A percentile compares a stretch with the other conserved stretches of the same genome.
Conservation (phyloP, 2,329 filamentous ascomycete genomes). For the Colletotrichum sansevieriae region DNA sequence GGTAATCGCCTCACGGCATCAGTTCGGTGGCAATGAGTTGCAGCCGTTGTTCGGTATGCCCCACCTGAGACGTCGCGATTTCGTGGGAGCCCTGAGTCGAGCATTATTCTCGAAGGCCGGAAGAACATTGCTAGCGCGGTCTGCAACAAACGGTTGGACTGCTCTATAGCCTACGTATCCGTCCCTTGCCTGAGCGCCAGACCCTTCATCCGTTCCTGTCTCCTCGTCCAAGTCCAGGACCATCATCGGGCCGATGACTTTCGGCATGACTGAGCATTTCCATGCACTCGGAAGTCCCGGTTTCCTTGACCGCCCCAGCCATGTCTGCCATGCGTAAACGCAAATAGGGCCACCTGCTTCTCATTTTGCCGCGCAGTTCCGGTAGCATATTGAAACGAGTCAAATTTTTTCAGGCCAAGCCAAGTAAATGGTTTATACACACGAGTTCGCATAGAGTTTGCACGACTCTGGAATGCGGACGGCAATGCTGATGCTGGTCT, state of each 20-base stretch:
- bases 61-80: background rate
- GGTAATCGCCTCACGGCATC: slow-evolving; percentile 29
- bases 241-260: slow-evolving; percentile 17
- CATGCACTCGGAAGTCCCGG: slow-evolving; percentile 20
- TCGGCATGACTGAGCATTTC: slow-evolving; percentile 20
- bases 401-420: slow-evolving; percentile 38
- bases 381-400: slow-evolving; percentile 26
- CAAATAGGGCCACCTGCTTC: slow-evolving; percentile 20
- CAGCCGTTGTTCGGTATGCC: background rate
- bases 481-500: slow-evolving; percentile 30
- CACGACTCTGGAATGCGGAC: slow-evolving; percentile 4
- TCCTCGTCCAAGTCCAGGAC: slow-evolving; percentile 3
- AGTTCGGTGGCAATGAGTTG: background rate
- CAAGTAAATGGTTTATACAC: slow-evolving; percentile 27
- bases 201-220: slow-evolving; percentile 27
- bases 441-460: slow-evolving; percentile 25
- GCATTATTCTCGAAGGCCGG: slow-evolving; percentile 32
- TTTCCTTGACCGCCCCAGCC: slow-evolving; percentile 3
- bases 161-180: slow-evolving; percentile 6
- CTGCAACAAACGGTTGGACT: slow-evolving; percentile 24
- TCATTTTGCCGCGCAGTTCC: slow-evolving; percentile 24
- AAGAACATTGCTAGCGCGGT: slow-evolving; percentile 26
- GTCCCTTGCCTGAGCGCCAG: slow-evolving; percentile 14
- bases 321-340: slow-evolving; percentile 21
- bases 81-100: slow-evolving; percentile 25